phyloP scores from a whole-genome alignment of 176 grass and related monocot genomes.

The Cenchrus fungigraminus region DNA sequence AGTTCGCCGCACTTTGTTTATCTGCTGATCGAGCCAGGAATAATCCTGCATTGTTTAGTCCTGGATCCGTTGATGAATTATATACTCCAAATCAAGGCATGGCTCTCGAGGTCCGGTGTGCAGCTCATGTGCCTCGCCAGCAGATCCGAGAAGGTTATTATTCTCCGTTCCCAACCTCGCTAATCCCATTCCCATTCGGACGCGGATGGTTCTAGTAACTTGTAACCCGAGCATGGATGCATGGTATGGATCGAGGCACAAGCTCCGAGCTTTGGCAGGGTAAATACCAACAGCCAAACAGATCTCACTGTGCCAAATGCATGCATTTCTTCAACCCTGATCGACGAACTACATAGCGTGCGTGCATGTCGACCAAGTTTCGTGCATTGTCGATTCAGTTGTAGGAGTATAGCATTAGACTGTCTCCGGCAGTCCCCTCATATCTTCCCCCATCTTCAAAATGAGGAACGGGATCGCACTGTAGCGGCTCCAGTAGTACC shows the following conservation, averaged over 20 bases:
- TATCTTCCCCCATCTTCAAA: too few relatives aligned
- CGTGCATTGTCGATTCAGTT: too few relatives aligned
- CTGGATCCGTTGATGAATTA: neutral
- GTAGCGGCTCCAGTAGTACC: too few relatives aligned
- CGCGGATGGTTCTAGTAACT: neutral
- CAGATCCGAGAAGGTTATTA: constrained; percentile 39
- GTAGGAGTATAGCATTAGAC: too few relatives aligned
- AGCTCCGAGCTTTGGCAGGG: neutral
- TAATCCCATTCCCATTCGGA: neutral
- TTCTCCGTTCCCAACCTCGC: neutral
- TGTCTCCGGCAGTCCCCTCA: too few relatives aligned
- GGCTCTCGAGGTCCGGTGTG: neutral
- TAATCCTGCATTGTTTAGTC: neutral
- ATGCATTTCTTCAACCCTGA: neutral
- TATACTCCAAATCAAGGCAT: neutral
- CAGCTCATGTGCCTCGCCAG: neutral
- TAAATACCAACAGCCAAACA: neutral
- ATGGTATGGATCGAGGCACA: neutral
- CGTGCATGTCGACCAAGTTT: too few relatives aligned
- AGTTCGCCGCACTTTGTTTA: neutral
- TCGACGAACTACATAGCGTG: too few relatives aligned
- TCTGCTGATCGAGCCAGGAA: neutral
- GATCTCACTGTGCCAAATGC: neutral
- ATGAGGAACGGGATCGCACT: too few relatives aligned
- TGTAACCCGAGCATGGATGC: neutral